Conservation (phyloP, 352 stramenopile species). For the Phytopythium chamaehyphon region DNA sequence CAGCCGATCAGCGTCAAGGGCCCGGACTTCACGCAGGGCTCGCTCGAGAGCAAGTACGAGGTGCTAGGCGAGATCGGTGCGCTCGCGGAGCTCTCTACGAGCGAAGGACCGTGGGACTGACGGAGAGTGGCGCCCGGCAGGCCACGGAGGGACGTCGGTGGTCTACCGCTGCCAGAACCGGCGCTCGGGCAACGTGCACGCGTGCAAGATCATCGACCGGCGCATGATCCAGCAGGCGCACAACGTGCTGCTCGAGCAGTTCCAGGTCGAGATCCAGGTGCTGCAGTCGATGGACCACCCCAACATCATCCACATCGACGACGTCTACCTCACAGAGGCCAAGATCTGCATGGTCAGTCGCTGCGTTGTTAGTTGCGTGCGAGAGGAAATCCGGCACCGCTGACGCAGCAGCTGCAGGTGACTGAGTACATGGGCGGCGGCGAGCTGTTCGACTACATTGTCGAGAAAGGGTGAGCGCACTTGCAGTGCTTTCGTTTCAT, state of each 20-base stretch:
- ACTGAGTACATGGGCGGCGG: conserved; percentile 87
- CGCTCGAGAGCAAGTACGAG: conserved; percentile 79
- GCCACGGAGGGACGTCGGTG: conserved; percentile 79
- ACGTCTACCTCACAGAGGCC: conserved; percentile 79
- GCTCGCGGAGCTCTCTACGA: neutral
- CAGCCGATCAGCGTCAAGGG: conserved; percentile 72
- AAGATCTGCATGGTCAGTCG: conserved; percentile 83
- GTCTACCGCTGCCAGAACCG: conserved; percentile 80
- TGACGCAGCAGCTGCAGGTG: conserved; percentile 34
- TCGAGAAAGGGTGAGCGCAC: conserved; percentile 72
- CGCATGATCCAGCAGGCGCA: conserved; percentile 61
- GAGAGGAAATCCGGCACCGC: neutral
- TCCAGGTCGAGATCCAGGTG: conserved; percentile 89
- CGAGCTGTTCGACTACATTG: conserved; percentile 90
- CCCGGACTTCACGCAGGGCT: conserved; percentile 64
- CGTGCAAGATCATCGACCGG: conserved; percentile 89
- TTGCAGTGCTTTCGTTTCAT: neutral
- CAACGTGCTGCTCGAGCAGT: conserved; percentile 84
- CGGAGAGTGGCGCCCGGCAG: too few relatives aligned
- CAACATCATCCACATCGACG: conserved; percentile 90
- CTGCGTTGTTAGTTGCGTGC: too few relatives aligned
- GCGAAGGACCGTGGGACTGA: too few relatives aligned
- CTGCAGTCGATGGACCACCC: conserved; percentile 85
- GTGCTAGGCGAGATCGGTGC: conserved; percentile 80
- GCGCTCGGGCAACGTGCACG: conserved; percentile 42